phyloP scores from a whole-genome alignment of 805 yeast species.

The Yarrowia porcina region DNA sequence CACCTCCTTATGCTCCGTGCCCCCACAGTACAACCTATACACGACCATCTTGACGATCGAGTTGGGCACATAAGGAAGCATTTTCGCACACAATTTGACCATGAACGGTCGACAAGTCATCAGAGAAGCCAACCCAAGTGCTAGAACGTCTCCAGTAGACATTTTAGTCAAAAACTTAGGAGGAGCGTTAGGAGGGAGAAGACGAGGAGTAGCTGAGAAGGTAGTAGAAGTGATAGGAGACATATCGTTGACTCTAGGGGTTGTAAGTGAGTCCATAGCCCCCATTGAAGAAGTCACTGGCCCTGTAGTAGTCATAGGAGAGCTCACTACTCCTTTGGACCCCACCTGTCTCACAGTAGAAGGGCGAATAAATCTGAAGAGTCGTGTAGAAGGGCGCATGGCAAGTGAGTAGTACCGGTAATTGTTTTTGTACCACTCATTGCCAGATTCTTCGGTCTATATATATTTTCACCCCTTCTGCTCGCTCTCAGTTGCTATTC shows the following conservation, averaged over 20 bases:
- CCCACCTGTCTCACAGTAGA: not conserved
- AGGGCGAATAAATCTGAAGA: not conserved
- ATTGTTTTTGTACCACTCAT: too few species aligned
- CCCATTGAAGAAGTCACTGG: too few species aligned
- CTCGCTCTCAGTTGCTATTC: not conserved
- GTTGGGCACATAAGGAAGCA: constrained; percentile 51
- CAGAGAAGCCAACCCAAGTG: constrained; percentile 34
- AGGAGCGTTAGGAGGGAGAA: not conserved
- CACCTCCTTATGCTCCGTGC: constrained; percentile 71
- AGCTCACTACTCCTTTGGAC: too few species aligned
- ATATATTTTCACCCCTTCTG: too few species aligned
- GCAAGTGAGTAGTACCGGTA: too few species aligned
- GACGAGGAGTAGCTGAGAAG: not conserved
- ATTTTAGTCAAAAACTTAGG: not conserved
- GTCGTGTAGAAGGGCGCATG: not conserved
- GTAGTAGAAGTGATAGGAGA: not conserved
- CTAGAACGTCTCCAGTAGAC: constrained; percentile 1
- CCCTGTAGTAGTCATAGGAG: too few species aligned
- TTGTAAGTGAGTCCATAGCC: too few species aligned
- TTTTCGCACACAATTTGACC: constrained; percentile 35
- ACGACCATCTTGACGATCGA: constrained; percentile 66
- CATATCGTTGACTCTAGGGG: too few species aligned
- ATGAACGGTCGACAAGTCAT: constrained; percentile 38
- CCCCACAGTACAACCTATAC: constrained; percentile 86
- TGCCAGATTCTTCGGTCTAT: not conserved